Percentiles rank a stretch among this genome's conserved stretches.
Evolutionary conservation across 345 rosid species (phyloP).

Genomic region (Rhodomyrtus tomentosa): DNA sequence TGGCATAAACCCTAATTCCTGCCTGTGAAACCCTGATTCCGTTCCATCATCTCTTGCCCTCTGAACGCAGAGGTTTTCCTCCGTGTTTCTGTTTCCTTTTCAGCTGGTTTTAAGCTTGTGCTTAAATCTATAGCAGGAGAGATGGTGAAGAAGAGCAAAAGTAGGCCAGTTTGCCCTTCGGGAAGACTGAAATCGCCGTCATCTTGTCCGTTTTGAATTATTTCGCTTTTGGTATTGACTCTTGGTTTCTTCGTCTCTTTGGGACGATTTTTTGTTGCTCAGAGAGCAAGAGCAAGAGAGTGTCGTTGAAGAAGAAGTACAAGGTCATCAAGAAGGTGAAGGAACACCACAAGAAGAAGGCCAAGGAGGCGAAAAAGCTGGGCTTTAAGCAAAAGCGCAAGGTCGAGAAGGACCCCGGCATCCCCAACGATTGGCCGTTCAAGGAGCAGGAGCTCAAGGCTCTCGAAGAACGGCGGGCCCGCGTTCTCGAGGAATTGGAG

Average conservation of each 20-base stretch:
- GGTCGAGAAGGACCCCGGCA: conserved; percentile 94
- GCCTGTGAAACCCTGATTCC: neutral
- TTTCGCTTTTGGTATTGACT: neutral
- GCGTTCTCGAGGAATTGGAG: conserved; percentile 76
- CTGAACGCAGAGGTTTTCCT: neutral
- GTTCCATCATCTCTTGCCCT: neutral
- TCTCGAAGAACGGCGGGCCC: conserved; percentile 79
- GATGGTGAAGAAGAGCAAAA: conserved; percentile 82
- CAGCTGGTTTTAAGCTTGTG: neutral
- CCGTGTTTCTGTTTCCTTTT: neutral
- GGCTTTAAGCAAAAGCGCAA: conserved; percentile 39
- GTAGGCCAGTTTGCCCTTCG: conserved; percentile 24
- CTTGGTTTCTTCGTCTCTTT: neutral
- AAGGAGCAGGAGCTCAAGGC: conserved; percentile 97
- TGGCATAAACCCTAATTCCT: neutral
- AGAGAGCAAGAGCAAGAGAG: conserved; percentile 97
- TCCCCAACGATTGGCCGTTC: conserved; percentile 96
- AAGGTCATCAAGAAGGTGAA: conserved; percentile 85
- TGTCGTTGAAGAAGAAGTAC: conserved; percentile 68
- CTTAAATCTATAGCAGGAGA: neutral
- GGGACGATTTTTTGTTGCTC: neutral
- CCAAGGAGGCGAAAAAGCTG: conserved; percentile 85
- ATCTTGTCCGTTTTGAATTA: neutral
- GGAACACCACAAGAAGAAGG: conserved; percentile 92
- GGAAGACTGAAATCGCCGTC: neutral